Evolutionary conservation across 106 monocot genomes (phyloP).

Genomic region (Cymbidium sinense): DNA sequence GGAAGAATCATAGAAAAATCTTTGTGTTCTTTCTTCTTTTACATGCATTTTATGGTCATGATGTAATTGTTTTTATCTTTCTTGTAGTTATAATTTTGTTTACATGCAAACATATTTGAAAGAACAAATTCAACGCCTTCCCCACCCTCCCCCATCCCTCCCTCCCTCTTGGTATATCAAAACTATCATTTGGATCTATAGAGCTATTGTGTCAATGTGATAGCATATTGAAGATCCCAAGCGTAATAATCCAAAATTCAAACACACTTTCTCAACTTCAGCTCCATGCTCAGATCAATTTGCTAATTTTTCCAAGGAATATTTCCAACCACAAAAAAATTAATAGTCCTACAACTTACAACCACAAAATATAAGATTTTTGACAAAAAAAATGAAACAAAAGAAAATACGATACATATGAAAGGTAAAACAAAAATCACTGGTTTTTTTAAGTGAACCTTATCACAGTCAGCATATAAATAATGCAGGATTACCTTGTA

Average conservation of each 20-base stretch:
- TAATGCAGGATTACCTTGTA: constrained; percentile 61
- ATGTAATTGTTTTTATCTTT: no score
- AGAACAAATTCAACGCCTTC: no score
- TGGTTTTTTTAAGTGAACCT: neutral
- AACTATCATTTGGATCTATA: no score
- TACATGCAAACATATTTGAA: no score
- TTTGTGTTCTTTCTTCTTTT: no score
- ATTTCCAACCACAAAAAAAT: neutral
- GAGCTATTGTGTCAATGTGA: neutral
- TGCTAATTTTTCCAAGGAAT: neutral
- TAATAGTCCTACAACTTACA: neutral
- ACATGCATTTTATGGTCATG: no score
- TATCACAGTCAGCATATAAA: neutral
- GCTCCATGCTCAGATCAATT: neutral
- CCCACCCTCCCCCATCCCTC: no score
- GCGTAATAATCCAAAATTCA: neutral
- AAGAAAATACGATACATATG: neutral
- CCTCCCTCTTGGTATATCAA: no score
- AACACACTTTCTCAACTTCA: neutral
- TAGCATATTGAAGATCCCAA: neutral
- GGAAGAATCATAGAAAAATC: no score
- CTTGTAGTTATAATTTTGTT: no score
- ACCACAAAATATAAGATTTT: neutral
- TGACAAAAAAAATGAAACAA: neutral
- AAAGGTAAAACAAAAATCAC: neutral